Base-by-base conservation (phyloP, 139 green algal species). In the Edaphochlamys debaryana region DNA sequence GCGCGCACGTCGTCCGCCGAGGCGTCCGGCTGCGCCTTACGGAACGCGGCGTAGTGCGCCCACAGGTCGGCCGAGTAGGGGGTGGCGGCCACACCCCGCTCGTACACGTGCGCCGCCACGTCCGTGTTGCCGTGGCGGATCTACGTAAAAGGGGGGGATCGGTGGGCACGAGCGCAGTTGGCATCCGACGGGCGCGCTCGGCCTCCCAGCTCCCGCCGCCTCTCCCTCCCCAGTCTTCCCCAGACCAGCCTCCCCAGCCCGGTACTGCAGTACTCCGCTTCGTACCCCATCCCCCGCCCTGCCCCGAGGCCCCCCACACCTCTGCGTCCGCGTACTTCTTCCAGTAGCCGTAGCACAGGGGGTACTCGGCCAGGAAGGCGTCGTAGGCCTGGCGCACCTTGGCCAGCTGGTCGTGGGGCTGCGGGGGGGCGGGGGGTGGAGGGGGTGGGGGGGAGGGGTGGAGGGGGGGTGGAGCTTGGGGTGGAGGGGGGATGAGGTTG, bases 301-400 rank as follows among this genome's bases (percentile, higher is more conserved):
- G n/a, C n/a, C n/a, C n/a, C n/a, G n/a, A n/a, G n/a, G n/a, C n/a
- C n/a, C n/a, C n/a, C n/a, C 89, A 71, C 36, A 58, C 32, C 69
- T 94, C 87, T 5, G 90, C 89, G 62, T 97, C 95, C 9, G 95
- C 95, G 84, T 96, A 97, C 70, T 96, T 96, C 77, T 96, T 96
- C 95, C 95, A 98, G 86, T 98, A 98, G 23, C 93, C 95, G 77
- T 95, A 98, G 86, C 95, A 98, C 1, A 98, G 89, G 1, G 95
- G 95, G 56, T 91, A 97, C 40, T 94, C 89, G 17, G 62, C 86
- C 22, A 98, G 79, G 70, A 98, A 97, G 11, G 67, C 69, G 56
- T 98, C 94, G 72, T 94, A 98, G 17, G 90, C 88, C 2, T 75
- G 60, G 0, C 86, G 69, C 6, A 96, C 68, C 38, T 87, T 86